Evolutionary conservation across 2,329 filamentous ascomycete genomes (phyloP).

Genomic region (Chaetomiaceae sp.): DNA sequence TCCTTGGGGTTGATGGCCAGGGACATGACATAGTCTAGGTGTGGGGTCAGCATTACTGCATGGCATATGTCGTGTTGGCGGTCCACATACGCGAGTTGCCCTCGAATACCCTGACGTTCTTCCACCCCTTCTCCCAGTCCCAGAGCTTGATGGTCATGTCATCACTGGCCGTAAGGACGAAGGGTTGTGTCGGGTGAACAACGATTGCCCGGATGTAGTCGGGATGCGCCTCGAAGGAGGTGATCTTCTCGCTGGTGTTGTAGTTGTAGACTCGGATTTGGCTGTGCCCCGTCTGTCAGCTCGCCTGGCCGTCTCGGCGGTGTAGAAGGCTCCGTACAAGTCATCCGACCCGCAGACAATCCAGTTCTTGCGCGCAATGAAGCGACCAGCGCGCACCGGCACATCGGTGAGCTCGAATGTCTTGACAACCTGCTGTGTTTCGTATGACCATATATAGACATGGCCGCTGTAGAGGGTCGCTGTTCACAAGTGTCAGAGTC

Average conservation of each 20-base stretch:
- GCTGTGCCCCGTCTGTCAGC: slow-evolving; percentile 55
- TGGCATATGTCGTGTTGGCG: slow-evolving; percentile 42
- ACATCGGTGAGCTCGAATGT: slow-evolving; percentile 99
- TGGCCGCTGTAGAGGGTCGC: slow-evolving; percentile 90
- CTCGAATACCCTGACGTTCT: slow-evolving; percentile 94
- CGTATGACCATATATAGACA: slow-evolving; percentile 99
- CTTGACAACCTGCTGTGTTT: slow-evolving; percentile 94
- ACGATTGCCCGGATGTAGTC: slow-evolving; percentile 98
- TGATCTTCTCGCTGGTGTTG: slow-evolving; percentile 98
- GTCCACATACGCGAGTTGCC: slow-evolving; percentile 66
- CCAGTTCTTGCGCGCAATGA: slow-evolving; percentile 98
- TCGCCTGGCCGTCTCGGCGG: slow-evolving; percentile 28
- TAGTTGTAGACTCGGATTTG: slow-evolving; percentile 91
- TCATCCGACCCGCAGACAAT: slow-evolving; percentile 93
- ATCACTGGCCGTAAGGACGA: slow-evolving; percentile 93
- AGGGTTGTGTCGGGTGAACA: slow-evolving; percentile 91
- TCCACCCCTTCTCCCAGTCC: slow-evolving; percentile 99
- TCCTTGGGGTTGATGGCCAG: slow-evolving; percentile 96
- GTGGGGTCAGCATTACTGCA: slow-evolving; percentile 10
- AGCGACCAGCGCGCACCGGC: slow-evolving; percentile 91
- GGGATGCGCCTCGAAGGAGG: slow-evolving; percentile 92
- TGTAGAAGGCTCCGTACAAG: slow-evolving; percentile 49
- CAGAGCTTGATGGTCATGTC: slow-evolving; percentile 98
- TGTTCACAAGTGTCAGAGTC: slow-evolving; percentile 18
- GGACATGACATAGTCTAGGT: slow-evolving; percentile 44